Base-by-base conservation (phyloP, 495 filamentous ascomycete species). In the Talaromyces ruber region DNA sequence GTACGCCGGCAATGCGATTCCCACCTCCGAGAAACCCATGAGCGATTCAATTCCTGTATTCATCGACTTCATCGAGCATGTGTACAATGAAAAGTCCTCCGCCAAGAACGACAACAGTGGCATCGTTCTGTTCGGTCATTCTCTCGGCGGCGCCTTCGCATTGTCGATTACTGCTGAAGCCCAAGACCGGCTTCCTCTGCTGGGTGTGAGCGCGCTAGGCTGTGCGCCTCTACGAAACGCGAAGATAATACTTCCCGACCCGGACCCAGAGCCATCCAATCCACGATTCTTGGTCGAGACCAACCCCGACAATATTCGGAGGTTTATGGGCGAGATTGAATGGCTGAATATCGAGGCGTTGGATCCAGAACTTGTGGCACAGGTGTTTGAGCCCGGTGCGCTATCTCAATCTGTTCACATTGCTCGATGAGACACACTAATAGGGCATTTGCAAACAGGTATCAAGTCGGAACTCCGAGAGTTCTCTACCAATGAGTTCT, bases 81-180 rank as follows among this genome's bases (percentile, higher is more conserved):
- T 64, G 8, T 63, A 64, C 37, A 34, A 45, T 9, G 39, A 53
- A 12, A 24, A 64, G 25, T 47, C 60, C 26, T 26, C 52, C 21
- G 58, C 55, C 21, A 30, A 34, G 8, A 26, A 56, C 45, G n/a
- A 18, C 14, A 51, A 60, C 21, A 45, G 37, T 14, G 66, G 62
- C n/a, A 64, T 66, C 26, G 65, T 68, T 29, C 11, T 68, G 4
- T 50, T 62, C n/a, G 63, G 58, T 25, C 64, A 63, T 61, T 65
- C 61, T 3, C 37, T 67, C 6, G 59, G 59, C 28, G 62, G 62
- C 21, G 62, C 24, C 14, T 37, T 60, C 6, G 51, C 56, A 26
- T 28, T 66, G 60, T 64, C 58, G 60, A 68, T 70, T 58, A 45
- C 55, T 50, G 53, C 50, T 64, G 64, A 68, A 70, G 68, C 62